Evolutionary conservation across 2,329 filamentous ascomycete genomes (phyloP), one percentile per base, ranked within the genome.

Genomic region (Fonsecaea pugnacius): DNA sequence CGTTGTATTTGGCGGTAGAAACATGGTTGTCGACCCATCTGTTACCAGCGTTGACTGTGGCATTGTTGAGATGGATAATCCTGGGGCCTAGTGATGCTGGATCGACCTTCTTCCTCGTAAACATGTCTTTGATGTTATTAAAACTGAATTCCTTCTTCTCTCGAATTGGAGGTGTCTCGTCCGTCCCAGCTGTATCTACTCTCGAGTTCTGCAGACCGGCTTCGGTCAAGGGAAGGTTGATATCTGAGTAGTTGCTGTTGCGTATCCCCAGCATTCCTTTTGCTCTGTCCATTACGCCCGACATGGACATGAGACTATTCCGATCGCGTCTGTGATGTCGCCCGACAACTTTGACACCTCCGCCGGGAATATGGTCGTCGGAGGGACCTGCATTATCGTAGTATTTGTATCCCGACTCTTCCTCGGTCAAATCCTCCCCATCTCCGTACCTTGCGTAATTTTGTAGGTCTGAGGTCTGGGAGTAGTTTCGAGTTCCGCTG

Each of bases 11-110:
- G 68, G 95, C 90, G 5, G 95, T 99, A 48, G 94, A 98, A 68
- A 99, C 90, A 77, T 98, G 92, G 75, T 99, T 99, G 84, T 96
- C 91, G 75, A 93, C 86, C 77, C 95, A 98, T 77, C 94, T 96
- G 81, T 93, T 94, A 57, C 83, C 84, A 51, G 89, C 85, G 76
- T 99, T 99, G 59, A 93, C 93, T 2, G 94, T 92, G 3, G 93
- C 90, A 74, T 99, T 98, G 84, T 99, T 99, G 75, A 99, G 86
- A 75, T 96, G 88, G 75, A 99, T 98, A 71, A 97, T 87, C 69
- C 95, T 87, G 50, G 95, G 95, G 10, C 95, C 95, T 33, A 98
- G 83, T 5, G 91, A 96, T 50, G 94, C 91, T 7, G 94, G 93
- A 76, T 99, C 95, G 50, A 88, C 86, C 76, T 95, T 95, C 70